These are phyloP conservation scores for Symbiodinium pilosum DNA, from an alignment of 73 alveolate species.

Conservation along the genomic window DNA sequence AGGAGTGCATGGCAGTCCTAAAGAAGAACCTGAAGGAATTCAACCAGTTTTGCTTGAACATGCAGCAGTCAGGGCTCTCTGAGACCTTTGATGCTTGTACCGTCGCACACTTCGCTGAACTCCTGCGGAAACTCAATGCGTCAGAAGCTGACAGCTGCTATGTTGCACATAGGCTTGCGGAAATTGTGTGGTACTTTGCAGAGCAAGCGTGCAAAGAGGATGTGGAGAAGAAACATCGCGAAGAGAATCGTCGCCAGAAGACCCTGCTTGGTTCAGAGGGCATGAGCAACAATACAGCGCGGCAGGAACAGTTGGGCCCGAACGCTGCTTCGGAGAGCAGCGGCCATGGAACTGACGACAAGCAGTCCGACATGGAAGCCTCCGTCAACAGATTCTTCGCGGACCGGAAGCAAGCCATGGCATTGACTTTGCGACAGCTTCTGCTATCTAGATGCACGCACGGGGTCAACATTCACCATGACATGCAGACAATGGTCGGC, in stretches of 20 bases:
- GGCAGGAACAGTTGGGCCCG: too few species aligned
- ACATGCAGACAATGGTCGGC: background rate
- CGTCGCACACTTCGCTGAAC: background rate
- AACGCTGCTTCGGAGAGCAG: background rate
- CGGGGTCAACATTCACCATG: constrained; percentile 3
- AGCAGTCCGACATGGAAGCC: background rate
- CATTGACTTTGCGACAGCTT: background rate
- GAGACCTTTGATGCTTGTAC: constrained; percentile 25
- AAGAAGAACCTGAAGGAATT: background rate
- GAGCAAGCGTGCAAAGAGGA: background rate
- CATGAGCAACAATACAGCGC: too few species aligned
- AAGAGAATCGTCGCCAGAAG: background rate
- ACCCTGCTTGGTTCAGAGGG: too few species aligned
- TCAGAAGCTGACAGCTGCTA: background rate
- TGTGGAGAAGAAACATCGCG: background rate
- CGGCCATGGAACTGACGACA: background rate
- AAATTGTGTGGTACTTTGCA: background rate
- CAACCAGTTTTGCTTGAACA: background rate
- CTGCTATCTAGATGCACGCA: background rate
- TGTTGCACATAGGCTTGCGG: background rate
- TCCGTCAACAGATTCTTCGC: background rate
- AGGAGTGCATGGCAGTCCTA: too few species aligned
- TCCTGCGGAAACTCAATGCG: background rate
- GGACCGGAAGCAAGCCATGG: background rate
- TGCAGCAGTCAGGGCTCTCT: background rate